A percentile compares a stretch with the other conserved stretches of the same genome.
phyloP scores from a whole-genome alignment of 768 basidiomycete species.

The Leccinum barrowsii region DNA sequence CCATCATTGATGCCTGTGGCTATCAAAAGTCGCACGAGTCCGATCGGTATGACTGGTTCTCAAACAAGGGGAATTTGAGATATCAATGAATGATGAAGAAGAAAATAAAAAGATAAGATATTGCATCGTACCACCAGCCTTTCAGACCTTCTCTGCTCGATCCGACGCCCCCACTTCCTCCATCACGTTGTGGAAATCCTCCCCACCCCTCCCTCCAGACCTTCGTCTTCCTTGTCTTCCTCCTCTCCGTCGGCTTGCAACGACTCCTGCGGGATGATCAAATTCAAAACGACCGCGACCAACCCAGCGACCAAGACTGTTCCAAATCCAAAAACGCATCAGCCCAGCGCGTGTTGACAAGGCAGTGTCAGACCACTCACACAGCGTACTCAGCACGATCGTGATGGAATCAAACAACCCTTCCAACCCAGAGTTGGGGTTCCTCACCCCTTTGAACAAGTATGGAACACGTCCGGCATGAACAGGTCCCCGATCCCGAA shows the following conservation, averaged over 20 bases:
- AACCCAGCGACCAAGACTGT: conserved; percentile 56
- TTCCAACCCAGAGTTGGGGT: conserved; percentile 51
- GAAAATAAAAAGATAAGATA: background rate
- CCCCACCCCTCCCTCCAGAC: background rate
- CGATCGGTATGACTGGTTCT: background rate
- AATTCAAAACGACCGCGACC: conserved; percentile 55
- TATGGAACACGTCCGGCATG: conserved; percentile 59
- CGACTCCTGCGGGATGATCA: conserved; percentile 45
- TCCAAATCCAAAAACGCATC: conserved; percentile 11
- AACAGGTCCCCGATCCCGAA: conserved; percentile 74
- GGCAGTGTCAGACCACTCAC: conserved; percentile 39
- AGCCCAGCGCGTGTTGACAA: background rate
- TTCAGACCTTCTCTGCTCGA: background rate
- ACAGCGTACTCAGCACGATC: conserved; percentile 78
- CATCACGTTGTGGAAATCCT: conserved; percentile 12
- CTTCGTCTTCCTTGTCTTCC: background rate
- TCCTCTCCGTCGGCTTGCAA: conserved; percentile 21
- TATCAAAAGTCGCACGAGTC: background rate
- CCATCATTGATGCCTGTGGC: background rate
- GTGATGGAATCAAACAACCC: conserved; percentile 77
- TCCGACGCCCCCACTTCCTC: conserved; percentile 26
- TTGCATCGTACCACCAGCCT: background rate
- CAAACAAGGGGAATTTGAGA: background rate
- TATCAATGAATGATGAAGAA: background rate
- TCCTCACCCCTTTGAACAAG: conserved; percentile 60